Evolutionary conservation across 2,329 filamentous ascomycete species (phyloP), one percentile per base, ranked within the genome.

Genomic region (Xylaria sp.): DNA sequence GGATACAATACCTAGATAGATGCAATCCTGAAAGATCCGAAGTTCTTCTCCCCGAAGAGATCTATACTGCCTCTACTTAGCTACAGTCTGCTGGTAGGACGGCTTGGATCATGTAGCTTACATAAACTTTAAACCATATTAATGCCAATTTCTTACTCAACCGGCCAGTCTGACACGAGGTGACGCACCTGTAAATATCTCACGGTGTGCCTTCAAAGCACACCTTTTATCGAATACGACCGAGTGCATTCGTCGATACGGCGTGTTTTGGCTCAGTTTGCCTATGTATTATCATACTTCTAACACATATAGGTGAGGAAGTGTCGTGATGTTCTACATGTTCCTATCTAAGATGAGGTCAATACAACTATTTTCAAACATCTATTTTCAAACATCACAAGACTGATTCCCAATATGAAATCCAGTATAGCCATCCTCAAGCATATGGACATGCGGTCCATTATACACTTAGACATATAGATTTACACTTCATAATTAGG

Each of bases 1-100:
- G 54, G 44, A 32, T 57, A 44, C n/a, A 51, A 64, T 63, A 59
- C 61, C 62, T n/a, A 37, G 50, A 62, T 40, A 63, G 29, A 59
- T 47, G 16, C 13, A 48, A 48, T 29, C 59, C 60, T 21, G 23
- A 65, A 54, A 18, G 25, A 25, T 48, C 16, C 29, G 60, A 27
- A 60, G 42, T 40, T 21, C 18, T 23, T 27, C 21, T 18, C 1
- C 13, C 35, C 5, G 6, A 13, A 55, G n/a, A 18, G 40, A 32
- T 50, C 25, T 54, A n/a, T 12, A 32, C n/a, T 44, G 29, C 25
- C 21, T 58, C 2, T 6, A 65, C 21, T 55, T 37, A 32, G 60
- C 64, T 58, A 23, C 9, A 32, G 4, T 21, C 25, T 60, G 35
- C 18, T 29, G 18, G 18, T 10, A 37, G 18, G 9, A 5, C 35